These are phyloP conservation scores for Rhodotorula glutinis DNA, from an alignment of 1,284 basidiomycete species.

Conservation along the genomic window DNA sequence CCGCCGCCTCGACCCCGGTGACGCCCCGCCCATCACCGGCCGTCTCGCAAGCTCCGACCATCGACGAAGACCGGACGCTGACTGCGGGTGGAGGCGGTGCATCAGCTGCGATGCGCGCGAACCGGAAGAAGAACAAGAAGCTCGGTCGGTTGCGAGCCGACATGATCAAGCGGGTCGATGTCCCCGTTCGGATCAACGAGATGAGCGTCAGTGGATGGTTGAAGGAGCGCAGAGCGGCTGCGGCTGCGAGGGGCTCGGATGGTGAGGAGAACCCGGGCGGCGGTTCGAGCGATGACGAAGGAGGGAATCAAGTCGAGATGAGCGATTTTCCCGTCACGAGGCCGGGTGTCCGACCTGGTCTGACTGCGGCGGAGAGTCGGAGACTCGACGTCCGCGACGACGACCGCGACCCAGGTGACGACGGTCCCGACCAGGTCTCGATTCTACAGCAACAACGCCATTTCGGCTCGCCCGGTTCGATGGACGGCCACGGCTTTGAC, in stretches of 20 bases:
- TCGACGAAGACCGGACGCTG: not conserved
- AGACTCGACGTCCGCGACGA: not conserved
- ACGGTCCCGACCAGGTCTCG: too few relatives aligned
- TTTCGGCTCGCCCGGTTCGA: too few relatives aligned
- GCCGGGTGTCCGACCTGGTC: not conserved
- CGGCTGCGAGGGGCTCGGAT: not conserved
- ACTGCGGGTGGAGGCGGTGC: not conserved
- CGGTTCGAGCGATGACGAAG: too few relatives aligned
- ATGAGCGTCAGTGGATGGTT: slow-evolving; percentile 58
- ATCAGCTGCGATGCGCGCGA: not conserved
- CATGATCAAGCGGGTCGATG: slow-evolving; percentile 77
- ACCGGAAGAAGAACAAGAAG: slow-evolving; percentile 46
- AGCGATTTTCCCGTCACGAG: not conserved
- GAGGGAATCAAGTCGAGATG: not conserved
- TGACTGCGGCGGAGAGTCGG: not conserved
- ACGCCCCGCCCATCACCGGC: slow-evolving; percentile 17
- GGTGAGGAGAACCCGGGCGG: not conserved
- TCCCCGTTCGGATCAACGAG: slow-evolving; percentile 75
- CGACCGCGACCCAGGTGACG: too few relatives aligned
- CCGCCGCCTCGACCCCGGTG: not conserved
- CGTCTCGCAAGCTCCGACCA: not conserved
- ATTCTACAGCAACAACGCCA: too few relatives aligned
- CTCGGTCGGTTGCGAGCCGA: slow-evolving; percentile 59
- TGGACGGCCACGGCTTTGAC: too few relatives aligned
- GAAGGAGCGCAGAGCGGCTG: slow-evolving; percentile 38